phyloP scores from a whole-genome alignment of 371 early-diverging fungal species.

The Fennellomyces sp. region DNA sequence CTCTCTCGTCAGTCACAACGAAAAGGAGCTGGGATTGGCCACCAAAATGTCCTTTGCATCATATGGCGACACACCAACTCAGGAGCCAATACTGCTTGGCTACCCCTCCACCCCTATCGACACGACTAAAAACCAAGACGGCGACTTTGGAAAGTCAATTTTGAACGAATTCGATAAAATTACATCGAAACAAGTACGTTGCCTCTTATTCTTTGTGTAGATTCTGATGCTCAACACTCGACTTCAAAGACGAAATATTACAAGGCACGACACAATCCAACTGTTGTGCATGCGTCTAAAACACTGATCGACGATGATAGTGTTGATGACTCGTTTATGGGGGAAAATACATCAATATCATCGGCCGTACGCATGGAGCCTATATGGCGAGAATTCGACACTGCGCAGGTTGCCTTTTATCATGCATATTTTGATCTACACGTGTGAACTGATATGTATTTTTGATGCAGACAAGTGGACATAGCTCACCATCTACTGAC shows the following conservation, averaged over 20 bases:
- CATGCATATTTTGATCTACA: no score
- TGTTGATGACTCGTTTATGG: background rate
- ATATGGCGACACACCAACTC: background rate
- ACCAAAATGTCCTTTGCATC: background rate
- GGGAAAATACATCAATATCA: background rate
- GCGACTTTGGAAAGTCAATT: background rate
- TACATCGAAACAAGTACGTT: background rate
- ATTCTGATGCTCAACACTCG: no score
- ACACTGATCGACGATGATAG: background rate
- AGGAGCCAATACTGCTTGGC: background rate
- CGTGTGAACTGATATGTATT: no score
- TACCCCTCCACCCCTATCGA: no score
- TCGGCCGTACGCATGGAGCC: background rate
- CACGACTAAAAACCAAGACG: background rate
- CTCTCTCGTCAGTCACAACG: background rate
- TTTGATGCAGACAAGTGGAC: background rate
- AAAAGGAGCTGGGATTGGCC: no score
- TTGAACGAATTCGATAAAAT: background rate
- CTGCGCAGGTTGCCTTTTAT: no score
- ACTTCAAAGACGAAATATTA: background rate
- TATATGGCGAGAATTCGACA: background rate
- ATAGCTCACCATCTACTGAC: background rate
- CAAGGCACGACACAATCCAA: background rate
- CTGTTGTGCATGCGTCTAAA: conserved; percentile 1
- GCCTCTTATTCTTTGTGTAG: no score